Evolutionary conservation across 345 rosid genomes (phyloP).

Genomic region (Rhodamnia rubescens): DNA sequence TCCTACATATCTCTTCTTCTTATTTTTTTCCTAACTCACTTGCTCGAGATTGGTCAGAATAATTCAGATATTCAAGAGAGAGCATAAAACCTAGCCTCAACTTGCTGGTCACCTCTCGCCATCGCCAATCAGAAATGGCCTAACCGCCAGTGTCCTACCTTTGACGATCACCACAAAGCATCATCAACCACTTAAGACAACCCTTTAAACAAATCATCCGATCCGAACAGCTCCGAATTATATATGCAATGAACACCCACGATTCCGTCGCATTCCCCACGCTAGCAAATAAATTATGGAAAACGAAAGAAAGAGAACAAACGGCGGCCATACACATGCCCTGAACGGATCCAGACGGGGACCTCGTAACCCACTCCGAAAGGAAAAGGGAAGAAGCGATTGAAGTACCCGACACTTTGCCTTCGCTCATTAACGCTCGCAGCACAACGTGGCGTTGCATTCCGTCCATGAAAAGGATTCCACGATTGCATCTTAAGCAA

Average conservation of each 20-base stretch:
- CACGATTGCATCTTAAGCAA: neutral
- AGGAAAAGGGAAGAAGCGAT: neutral
- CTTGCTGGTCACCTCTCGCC: neutral
- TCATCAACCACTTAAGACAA: neutral
- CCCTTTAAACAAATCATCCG: neutral
- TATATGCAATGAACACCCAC: neutral
- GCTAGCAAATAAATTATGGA: neutral
- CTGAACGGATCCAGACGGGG: constrained; percentile 8
- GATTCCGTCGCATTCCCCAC: neutral
- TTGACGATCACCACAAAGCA: neutral
- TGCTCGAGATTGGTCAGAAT: neutral
- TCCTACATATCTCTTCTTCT: neutral
- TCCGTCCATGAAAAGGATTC: neutral
- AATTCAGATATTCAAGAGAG: neutral
- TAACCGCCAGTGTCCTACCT: neutral
- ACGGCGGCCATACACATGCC: neutral
- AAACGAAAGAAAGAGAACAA: neutral
- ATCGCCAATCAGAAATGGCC: neutral
- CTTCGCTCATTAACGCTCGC: neutral
- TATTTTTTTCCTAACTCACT: neutral
- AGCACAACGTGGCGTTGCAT: neutral
- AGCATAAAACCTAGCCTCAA: neutral
- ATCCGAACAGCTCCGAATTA: neutral
- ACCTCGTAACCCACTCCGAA: neutral
- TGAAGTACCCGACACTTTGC: neutral